These are phyloP conservation scores for Penicillium soppii DNA, from an alignment of 495 filamentous ascomycete genomes.

Conservation along the genomic window DNA sequence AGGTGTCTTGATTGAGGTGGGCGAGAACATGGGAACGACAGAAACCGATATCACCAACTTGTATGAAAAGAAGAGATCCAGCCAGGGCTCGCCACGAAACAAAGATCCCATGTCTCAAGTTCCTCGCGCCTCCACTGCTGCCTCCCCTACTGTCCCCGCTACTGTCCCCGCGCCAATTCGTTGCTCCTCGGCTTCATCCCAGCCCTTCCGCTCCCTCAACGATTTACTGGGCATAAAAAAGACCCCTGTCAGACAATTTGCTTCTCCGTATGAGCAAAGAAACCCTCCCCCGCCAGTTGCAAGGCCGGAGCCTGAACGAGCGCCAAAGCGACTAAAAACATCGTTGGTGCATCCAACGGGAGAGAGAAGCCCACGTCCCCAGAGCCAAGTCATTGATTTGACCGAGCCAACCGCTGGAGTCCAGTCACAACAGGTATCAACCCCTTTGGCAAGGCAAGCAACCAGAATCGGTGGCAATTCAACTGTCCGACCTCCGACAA, in stretches of 20 bases:
- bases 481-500: not conserved
- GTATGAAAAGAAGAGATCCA: constrained; percentile 58
- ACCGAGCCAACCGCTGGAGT: constrained; percentile 3
- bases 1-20: constrained; percentile 74
- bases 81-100: constrained; percentile 22
- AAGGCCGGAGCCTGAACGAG: constrained; percentile 24
- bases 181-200: constrained; percentile 28
- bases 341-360: constrained; percentile 3
- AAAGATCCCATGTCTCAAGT: constrained; percentile 13
- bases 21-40: constrained; percentile 65
- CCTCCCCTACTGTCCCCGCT: too few species aligned
- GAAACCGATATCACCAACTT: constrained; percentile 76
- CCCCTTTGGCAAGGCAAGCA: not conserved
- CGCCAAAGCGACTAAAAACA: constrained; percentile 51
- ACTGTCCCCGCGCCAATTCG: constrained; percentile 20
- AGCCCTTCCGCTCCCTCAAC: constrained; percentile 52
- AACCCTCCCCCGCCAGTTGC: constrained; percentile 6
- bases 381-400: constrained; percentile 22
- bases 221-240: constrained; percentile 57
- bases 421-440: not conserved
- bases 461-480: not conserved
- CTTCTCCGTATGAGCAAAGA: constrained; percentile 51
- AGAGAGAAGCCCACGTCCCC: constrained; percentile 1
- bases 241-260: constrained; percentile 44
- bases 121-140: constrained; percentile 4